Base-by-base conservation (phyloP, 495 filamentous ascomycete genomes). In the Aspergillus mulundensis region DNA sequence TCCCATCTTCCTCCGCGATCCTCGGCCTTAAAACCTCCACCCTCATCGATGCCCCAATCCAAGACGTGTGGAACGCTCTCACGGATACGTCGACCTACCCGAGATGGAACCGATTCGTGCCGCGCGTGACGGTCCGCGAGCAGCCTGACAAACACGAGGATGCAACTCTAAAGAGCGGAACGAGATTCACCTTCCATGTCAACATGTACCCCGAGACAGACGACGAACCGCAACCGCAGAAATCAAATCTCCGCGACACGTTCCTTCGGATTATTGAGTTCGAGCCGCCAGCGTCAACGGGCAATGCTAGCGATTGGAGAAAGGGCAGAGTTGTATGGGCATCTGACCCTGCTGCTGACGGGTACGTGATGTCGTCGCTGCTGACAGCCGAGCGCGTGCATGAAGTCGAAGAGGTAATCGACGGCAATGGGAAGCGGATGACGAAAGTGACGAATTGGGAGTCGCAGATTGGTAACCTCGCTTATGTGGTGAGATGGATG, bases 361-460 rank as follows among this genome's bases (percentile, higher is more conserved):
- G 72, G 6, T 32, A 60, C 12, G 50, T 73, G 30, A 38, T 63
- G 36, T 57, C 56, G 8, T 69, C 59, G 4, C 50, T 76, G 5
- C 60, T 76, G 53, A 64, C 21, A 15, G 70, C 68, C 46, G 74
- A 77, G 58, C 53, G 76, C 24, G 71, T 73, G 6, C 73, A 75
- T 56, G 73, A 77, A 62, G 28, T 77, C 23, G 49, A n/a, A 12
- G 69, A 70, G 46, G 61, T 69, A 2, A 65, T 66, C 45, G 49
- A 50, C 12, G 60, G 46, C n/a, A 54, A 58, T 43, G 59, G 57
- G 21, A 47, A 18, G 50, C 40, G 10, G 41, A 62, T 67, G 21
- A 70, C 66, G 15, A 70, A 73, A 60, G 71, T 77, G 51, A 51
- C 68, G 48, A 79, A 73, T 57, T 79, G 76, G 75, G 75, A 77